Conservation (phyloP, 345 rosid species). For the Kernera saxatilis region DNA sequence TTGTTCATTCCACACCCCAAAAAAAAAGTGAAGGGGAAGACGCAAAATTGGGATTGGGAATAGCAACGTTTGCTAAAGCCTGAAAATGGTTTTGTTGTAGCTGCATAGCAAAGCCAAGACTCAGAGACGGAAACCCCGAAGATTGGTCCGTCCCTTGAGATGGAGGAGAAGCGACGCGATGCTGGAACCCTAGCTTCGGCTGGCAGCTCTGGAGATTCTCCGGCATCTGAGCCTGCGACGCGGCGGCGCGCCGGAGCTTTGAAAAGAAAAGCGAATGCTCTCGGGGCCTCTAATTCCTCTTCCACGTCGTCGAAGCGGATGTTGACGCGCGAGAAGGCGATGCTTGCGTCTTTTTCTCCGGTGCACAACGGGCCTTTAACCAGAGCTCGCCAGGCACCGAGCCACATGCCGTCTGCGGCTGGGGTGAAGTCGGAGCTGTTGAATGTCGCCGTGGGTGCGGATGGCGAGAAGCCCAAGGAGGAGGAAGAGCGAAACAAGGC, state of each 20-base stretch:
- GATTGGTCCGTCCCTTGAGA: constrained; percentile 15
- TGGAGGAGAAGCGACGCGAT: constrained; percentile 68
- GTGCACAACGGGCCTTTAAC: constrained; percentile 91
- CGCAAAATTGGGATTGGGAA: constrained; percentile 26
- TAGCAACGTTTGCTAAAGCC: not conserved
- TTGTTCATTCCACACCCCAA: not conserved
- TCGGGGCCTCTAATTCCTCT: constrained; percentile 40
- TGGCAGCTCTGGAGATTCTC: constrained; percentile 37
- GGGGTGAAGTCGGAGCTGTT: constrained; percentile 27
- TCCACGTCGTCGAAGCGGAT: constrained; percentile 61
- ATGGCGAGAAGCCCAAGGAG: constrained; percentile 31
- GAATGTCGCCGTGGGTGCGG: constrained; percentile 17
- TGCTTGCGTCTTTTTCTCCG: constrained; percentile 45
- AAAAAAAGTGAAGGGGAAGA: not conserved
- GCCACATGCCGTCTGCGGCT: constrained; percentile 24
- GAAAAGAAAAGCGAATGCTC: constrained; percentile 68
- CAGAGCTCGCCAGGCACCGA: constrained; percentile 83
- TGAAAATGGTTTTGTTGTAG: constrained; percentile 7
- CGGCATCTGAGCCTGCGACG: constrained; percentile 54
- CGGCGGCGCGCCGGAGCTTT: constrained; percentile 69
- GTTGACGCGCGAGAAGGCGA: constrained; percentile 73
- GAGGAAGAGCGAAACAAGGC: constrained; percentile 44
- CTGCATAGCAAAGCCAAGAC: constrained; percentile 1
- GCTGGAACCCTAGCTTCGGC: constrained; percentile 39
- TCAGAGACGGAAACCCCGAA: constrained; percentile 8